Base-by-base conservation (phyloP, 768 basidiomycete genomes). In the Macrolepiota albuminosa region DNA sequence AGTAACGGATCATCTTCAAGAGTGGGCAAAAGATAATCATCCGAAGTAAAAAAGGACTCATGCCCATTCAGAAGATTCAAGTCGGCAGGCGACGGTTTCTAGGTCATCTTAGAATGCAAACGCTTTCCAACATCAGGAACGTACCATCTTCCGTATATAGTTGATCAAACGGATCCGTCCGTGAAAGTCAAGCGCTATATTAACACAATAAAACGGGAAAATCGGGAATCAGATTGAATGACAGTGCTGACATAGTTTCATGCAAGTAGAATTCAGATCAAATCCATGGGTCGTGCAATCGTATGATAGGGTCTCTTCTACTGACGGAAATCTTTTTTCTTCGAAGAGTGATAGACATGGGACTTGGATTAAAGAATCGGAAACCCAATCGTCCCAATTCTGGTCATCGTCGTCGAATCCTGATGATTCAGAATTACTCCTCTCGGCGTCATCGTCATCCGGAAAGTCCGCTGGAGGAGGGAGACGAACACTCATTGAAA, bases 1-100 rank as follows among this genome's bases (percentile, higher is more conserved):
- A 98, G 86, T 13, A 97, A 73, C 2, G 93, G 89, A 69, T 98
- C 96, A 66, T 95, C 89, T 67, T 91, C 87, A 46, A 97, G 64
- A 33, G 83, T 84, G 2, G 96, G 96, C 43, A 84, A 81, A 24
- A 98, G 83, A 68, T 92, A 92, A 57, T 84, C 83, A 68, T 98
- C 95, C 8, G 86, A 83, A 13, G 75, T 69, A 61, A 95, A 84
- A 65, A 93, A 81, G 0, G 78, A 55, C 69, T 92, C 89, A 0
- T 72, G 69, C 24, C 85, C 85, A 34, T 79, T 80, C 57, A 92
- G 66, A 46, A 67, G 67, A n/a, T 68, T 63, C 14, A 84, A 74
- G 45, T 79, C 75, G 8, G 69, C 61, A 6, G 85, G 71, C 9
- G 79, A 71, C 51, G 79, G 74, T 72, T 82, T 86, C 90, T 92